These are phyloP conservation scores for Phylloporus sp. DNA, from an alignment of 768 basidiomycete species.

Conservation along the genomic window DNA sequence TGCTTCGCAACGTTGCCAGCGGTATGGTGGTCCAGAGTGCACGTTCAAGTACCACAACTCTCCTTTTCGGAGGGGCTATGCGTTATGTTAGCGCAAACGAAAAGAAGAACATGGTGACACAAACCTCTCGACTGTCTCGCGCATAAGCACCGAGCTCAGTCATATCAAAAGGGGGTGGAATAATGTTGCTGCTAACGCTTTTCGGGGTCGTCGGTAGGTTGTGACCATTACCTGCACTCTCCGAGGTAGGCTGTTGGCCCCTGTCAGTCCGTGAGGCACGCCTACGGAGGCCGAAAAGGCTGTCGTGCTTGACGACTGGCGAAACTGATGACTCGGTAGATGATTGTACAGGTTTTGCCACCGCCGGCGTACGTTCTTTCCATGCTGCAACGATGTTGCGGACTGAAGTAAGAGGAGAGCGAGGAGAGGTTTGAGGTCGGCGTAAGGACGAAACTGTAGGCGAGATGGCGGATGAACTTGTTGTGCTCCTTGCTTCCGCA, in stretches of 20 bases:
- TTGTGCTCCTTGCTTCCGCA: slow-evolving; percentile 33
- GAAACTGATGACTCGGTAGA: slow-evolving; percentile 39
- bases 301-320: slow-evolving; percentile 28
- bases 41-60: slow-evolving; percentile 91
- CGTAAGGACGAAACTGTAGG: slow-evolving; percentile 53
- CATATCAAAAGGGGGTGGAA: slow-evolving; percentile 46
- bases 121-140: slow-evolving; percentile 43
- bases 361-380: slow-evolving; percentile 67
- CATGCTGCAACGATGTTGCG: slow-evolving; percentile 76
- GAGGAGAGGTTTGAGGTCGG: slow-evolving; percentile 61
- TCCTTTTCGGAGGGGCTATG: slow-evolving; percentile 83
- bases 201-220: slow-evolving; percentile 25
- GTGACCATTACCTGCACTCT: slow-evolving; percentile 3
- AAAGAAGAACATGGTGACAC: slow-evolving; percentile 3
- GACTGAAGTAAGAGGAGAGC: slow-evolving; percentile 69
- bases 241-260: slow-evolving; percentile 11
- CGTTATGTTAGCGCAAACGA: slow-evolving; percentile 7
- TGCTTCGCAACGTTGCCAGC: slow-evolving; percentile 80
- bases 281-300: slow-evolving; percentile 34
- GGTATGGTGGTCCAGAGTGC: slow-evolving; percentile 72
- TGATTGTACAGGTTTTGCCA: slow-evolving; percentile 31
- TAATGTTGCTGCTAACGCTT: slow-evolving; percentile 31
- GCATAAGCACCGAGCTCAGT: slow-evolving; percentile 43
- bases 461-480: slow-evolving; percentile 25
- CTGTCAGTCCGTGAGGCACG: slow-evolving; percentile 27